phyloP scores from a whole-genome alignment of 2,329 filamentous ascomycete genomes.

The Epichloe aotearoae region DNA sequence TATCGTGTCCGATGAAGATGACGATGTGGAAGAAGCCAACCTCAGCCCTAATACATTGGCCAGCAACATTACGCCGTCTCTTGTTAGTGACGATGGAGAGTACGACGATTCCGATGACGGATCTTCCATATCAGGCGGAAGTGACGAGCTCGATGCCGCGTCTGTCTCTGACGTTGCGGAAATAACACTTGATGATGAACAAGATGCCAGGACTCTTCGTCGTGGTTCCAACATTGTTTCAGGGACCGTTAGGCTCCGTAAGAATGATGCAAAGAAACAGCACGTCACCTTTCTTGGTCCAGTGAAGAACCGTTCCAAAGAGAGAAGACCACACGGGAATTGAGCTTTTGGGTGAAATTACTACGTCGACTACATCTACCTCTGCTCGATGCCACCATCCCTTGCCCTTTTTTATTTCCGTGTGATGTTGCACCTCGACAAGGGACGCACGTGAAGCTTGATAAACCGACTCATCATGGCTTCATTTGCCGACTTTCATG shows the following conservation, averaged over 20 bases:
- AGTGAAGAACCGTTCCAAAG: conserved; percentile 28
- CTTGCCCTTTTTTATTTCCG: neutral
- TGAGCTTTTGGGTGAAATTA: conserved; percentile 6
- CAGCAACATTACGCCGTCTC: conserved; percentile 64
- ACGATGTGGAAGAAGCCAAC: conserved; percentile 44
- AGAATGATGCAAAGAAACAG: conserved; percentile 33
- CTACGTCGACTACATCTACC: neutral
- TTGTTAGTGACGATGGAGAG: conserved; percentile 70
- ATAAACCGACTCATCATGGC: conserved; percentile 4
- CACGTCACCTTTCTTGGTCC: conserved; percentile 43
- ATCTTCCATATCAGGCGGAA: conserved; percentile 45
- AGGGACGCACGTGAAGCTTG: neutral
- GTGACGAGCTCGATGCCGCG: conserved; percentile 44
- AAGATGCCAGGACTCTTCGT: conserved; percentile 31
- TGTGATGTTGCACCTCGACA: conserved; percentile 3
- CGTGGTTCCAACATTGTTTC: conserved; percentile 30
- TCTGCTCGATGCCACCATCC: neutral
- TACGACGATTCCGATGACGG: conserved; percentile 59
- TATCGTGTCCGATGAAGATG: conserved; percentile 29
- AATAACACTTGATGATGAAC: conserved; percentile 46
- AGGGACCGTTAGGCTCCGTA: conserved; percentile 35
- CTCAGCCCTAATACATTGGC: conserved; percentile 56
- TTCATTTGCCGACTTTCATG: conserved; percentile 4
- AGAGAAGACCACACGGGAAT: conserved; percentile 12
- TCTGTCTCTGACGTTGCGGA: conserved; percentile 48